These are phyloP conservation scores for Anethum foeniculum DNA, from an alignment of 140 eudicot genomes.

Conservation along the genomic window DNA sequence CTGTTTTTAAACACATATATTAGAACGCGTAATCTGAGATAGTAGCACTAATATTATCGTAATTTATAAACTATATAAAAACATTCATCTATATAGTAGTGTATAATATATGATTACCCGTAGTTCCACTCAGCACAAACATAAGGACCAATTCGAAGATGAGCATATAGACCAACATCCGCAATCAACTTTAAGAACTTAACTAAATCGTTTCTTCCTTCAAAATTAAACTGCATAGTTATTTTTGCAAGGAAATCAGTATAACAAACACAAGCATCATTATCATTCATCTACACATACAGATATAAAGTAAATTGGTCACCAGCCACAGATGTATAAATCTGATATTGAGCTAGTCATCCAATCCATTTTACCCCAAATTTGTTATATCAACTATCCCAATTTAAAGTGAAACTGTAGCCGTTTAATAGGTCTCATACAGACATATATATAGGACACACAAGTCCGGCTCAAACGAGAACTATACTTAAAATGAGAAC, in stretches of 20 bases:
- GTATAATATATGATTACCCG: constrained; percentile 37
- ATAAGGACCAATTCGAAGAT: constrained; percentile 83
- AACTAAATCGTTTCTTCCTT: constrained; percentile 83
- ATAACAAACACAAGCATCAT: background rate
- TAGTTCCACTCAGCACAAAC: constrained; percentile 95
- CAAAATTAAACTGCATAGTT: constrained; percentile 62
- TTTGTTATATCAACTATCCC: background rate
- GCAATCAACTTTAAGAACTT: constrained; percentile 57
- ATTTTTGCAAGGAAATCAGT: constrained; percentile 3
- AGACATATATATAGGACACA: background rate
- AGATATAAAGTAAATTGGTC: background rate
- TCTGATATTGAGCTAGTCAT: background rate
- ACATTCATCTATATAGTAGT: background rate
- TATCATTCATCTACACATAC: background rate
- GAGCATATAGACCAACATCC: constrained; percentile 74
- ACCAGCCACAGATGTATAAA: background rate
- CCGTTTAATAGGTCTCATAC: background rate
- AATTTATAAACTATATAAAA: background rate
- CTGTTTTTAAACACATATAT: constrained; percentile 27
- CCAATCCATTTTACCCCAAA: background rate
- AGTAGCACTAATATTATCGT: background rate
- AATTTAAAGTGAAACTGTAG: background rate
- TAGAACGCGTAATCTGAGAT: background rate
- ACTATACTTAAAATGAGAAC: background rate
- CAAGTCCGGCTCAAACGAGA: background rate